These are phyloP conservation scores for Boletus mariae DNA, from an alignment of 1,284 basidiomycete genomes.

Conservation along the genomic window DNA sequence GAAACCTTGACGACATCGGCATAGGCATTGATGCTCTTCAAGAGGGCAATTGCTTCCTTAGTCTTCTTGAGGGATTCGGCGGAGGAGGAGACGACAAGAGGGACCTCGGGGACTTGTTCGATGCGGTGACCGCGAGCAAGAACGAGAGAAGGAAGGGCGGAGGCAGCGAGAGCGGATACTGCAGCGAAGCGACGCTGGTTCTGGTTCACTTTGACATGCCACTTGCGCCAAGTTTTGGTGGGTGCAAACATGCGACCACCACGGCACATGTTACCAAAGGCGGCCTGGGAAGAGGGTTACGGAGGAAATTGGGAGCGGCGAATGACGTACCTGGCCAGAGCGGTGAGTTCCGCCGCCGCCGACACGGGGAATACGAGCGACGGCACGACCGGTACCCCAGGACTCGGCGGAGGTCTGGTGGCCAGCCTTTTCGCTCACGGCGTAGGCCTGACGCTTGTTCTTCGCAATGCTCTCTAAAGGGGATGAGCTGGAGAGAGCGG, in stretches of 20 bases:
- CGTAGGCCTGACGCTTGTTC: slow-evolving; percentile 97
- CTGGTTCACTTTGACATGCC: slow-evolving; percentile 99
- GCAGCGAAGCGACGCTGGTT: slow-evolving; percentile 98
- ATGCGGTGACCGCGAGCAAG: slow-evolving; percentile 99
- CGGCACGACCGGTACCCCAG: slow-evolving; percentile 99
- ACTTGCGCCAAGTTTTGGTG: slow-evolving; percentile 99
- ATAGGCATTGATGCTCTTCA: slow-evolving; percentile 92
- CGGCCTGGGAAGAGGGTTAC: slow-evolving; percentile 56
- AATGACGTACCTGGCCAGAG: slow-evolving; percentile 75
- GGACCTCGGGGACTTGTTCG: slow-evolving; percentile 96
- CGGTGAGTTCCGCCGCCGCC: slow-evolving; percentile 98
- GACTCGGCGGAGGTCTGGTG: slow-evolving; percentile 99
- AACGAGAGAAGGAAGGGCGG: slow-evolving; percentile 96
- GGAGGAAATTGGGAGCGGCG: neutral
- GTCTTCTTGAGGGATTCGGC: slow-evolving; percentile 94
- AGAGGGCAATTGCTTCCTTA: slow-evolving; percentile 93
- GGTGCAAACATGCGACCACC: slow-evolving; percentile 99
- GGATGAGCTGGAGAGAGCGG: neutral
- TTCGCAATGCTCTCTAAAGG: slow-evolving; percentile 91
- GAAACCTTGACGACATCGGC: slow-evolving; percentile 94
- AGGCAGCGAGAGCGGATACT: slow-evolving; percentile 96
- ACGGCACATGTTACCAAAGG: slow-evolving; percentile 99
- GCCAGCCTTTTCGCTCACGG: slow-evolving; percentile 96
- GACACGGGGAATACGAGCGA: slow-evolving; percentile 99
- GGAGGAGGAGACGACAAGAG: slow-evolving; percentile 82